phyloP scores from a whole-genome alignment of 2,329 filamentous ascomycete genomes.

The Tolypocladium tropicale region DNA sequence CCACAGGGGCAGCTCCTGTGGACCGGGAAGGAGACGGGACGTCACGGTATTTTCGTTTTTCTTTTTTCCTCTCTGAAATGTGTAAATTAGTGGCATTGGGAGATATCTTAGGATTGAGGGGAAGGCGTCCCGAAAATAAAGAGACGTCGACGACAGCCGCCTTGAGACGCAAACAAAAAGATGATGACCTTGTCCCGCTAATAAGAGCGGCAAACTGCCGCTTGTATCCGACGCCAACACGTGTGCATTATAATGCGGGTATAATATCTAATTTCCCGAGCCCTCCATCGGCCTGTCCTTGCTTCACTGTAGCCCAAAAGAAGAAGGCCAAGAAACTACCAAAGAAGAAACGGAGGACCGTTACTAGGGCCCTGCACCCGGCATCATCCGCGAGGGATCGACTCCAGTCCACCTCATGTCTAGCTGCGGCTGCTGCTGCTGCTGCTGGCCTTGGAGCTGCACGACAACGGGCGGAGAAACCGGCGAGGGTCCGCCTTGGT shows the following conservation, averaged over 20 bases:
- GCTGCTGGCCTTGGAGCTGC: slow-evolving; percentile 14
- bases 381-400: slow-evolving; percentile 33
- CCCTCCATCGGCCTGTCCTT: not conserved
- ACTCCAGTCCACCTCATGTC: slow-evolving; percentile 33
- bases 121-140: not conserved
- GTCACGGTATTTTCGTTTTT: too few relatives aligned
- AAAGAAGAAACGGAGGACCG: too few relatives aligned
- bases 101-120: not conserved
- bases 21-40: not conserved
- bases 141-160: not conserved
- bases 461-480: slow-evolving; percentile 1
- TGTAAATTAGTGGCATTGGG: not conserved
- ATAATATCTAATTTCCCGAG: not conserved
- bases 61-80: too few relatives aligned
- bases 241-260: not conserved
- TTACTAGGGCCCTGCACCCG: slow-evolving; percentile 11
- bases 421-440: slow-evolving; percentile 13
- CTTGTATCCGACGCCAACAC: not conserved
- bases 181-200: not conserved
- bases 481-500: slow-evolving; percentile 13
- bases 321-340: too few relatives aligned
- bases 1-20: not conserved
- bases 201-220: not conserved
- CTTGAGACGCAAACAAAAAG: not conserved
- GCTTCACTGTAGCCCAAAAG: not conserved